phyloP scores from a whole-genome alignment of 2,329 filamentous ascomycete genomes.

The Arthrinium puccinioides region DNA sequence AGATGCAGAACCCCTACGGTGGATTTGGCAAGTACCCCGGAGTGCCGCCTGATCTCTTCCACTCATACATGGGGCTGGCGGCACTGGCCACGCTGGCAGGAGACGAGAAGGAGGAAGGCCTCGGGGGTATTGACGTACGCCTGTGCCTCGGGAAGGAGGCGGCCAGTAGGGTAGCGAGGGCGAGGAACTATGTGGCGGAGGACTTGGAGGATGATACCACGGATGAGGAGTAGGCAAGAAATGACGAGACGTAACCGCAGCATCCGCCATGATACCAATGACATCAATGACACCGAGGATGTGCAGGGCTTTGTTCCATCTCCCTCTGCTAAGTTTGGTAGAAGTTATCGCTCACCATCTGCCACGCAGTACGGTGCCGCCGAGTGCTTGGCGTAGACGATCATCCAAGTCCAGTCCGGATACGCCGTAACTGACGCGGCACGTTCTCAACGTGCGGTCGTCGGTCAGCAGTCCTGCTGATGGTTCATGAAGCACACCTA shows the following conservation, averaged over 20 bases:
- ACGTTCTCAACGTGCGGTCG: too few relatives aligned
- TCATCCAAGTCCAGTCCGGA: too few relatives aligned
- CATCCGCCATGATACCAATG: too few relatives aligned
- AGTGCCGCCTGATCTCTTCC: slow-evolving; percentile 70
- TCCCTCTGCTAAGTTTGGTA: not conserved
- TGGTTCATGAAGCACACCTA: too few relatives aligned
- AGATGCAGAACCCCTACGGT: slow-evolving; percentile 80
- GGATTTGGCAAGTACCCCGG: slow-evolving; percentile 71
- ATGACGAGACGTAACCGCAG: too few relatives aligned
- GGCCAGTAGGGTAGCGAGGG: slow-evolving; percentile 39
- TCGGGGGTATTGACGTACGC: slow-evolving; percentile 66
- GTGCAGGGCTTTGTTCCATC: too few relatives aligned
- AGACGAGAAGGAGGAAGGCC: slow-evolving; percentile 45
- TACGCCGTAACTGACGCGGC: too few relatives aligned
- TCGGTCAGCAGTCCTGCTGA: too few relatives aligned
- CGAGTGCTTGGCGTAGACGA: too few relatives aligned
- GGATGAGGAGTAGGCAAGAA: not conserved
- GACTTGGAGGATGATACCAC: slow-evolving; percentile 3
- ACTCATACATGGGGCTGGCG: slow-evolving; percentile 82
- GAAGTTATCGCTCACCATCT: not conserved
- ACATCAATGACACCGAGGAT: too few relatives aligned
- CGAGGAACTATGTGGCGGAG: slow-evolving; percentile 22
- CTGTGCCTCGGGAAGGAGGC: slow-evolving; percentile 66
- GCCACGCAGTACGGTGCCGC: too few relatives aligned
- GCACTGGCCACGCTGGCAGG: slow-evolving; percentile 61